Evolutionary conservation across 176 grass and related monocot species (phyloP).

Genomic region (Avena eriantha): DNA sequence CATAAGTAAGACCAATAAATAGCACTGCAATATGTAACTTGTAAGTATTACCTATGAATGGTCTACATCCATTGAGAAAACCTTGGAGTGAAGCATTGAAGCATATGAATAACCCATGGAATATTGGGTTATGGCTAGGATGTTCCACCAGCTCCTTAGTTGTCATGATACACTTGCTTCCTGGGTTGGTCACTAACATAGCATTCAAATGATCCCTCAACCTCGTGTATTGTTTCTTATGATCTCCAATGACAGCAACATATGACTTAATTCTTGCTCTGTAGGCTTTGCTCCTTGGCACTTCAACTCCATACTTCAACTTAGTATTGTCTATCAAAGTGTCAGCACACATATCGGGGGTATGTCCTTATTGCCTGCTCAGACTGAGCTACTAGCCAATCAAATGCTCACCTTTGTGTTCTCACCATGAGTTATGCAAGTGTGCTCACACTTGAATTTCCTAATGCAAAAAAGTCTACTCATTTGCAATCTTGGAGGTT

Average conservation of each 20-base stretch:
- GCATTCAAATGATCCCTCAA: neutral
- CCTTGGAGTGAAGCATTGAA: neutral
- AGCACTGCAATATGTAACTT: too few species aligned
- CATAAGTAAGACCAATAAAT: too few species aligned
- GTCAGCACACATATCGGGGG: too few species aligned
- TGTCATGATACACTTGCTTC: neutral
- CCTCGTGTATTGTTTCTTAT: neutral
- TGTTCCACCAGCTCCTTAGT: neutral
- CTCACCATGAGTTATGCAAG: too few species aligned
- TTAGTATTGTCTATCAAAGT: too few species aligned
- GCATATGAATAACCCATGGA: neutral
- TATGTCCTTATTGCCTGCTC: too few species aligned
- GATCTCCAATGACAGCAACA: neutral
- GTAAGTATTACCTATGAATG: neutral
- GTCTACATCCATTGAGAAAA: neutral
- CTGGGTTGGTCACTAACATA: neutral
- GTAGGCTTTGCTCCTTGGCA: slow-evolving; percentile 53
- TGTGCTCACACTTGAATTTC: too few species aligned
- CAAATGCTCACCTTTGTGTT: too few species aligned
- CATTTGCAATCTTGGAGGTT: too few species aligned
- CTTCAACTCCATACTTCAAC: neutral
- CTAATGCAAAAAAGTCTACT: too few species aligned
- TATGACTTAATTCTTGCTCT: neutral
- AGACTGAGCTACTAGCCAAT: too few species aligned
- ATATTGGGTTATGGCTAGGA: neutral